These are phyloP conservation scores for Penicillium carneum DNA, from an alignment of 2,329 filamentous ascomycete genomes.

Conservation along the genomic window DNA sequence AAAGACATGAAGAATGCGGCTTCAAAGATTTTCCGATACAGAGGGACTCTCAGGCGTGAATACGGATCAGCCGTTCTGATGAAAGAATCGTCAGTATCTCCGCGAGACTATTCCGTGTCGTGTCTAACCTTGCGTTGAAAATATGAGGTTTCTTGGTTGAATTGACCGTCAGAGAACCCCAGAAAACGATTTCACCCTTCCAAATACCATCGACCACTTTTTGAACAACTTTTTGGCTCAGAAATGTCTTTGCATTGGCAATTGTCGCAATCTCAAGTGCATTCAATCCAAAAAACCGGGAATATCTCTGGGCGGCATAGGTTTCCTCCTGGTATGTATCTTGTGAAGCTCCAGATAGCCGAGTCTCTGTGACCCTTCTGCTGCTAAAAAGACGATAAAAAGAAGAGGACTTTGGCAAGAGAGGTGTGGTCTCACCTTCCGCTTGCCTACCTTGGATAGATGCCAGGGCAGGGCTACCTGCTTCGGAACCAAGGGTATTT, in stretches of 20 bases:
- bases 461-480: slow-evolving; percentile 28
- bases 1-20: slow-evolving; percentile 80
- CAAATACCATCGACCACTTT: slow-evolving; percentile 84
- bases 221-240: slow-evolving; percentile 80
- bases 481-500: slow-evolving; percentile 33
- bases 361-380: slow-evolving; percentile 42
- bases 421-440: slow-evolving; percentile 41
- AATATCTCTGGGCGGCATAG: slow-evolving; percentile 67
- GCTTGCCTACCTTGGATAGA: slow-evolving; percentile 16
- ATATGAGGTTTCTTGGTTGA: slow-evolving; percentile 77
- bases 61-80: slow-evolving; percentile 70
- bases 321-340: slow-evolving; percentile 53
- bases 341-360: slow-evolving; percentile 60
- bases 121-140: slow-evolving; percentile 66
- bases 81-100: slow-evolving; percentile 34
- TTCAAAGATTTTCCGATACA: slow-evolving; percentile 85
- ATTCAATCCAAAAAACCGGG: slow-evolving; percentile 79
- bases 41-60: slow-evolving; percentile 77
- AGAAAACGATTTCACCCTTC: slow-evolving; percentile 86
- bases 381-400: slow-evolving; percentile 42
- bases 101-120: neutral
- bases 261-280: slow-evolving; percentile 86
- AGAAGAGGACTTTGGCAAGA: slow-evolving; percentile 38
- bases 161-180: slow-evolving; percentile 77
- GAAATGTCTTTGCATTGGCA: slow-evolving; percentile 81